Evolutionary conservation across 2,329 filamentous ascomycete species (phyloP), one percentile per base, ranked within the genome.

Genomic region (Penicillium sp.): DNA sequence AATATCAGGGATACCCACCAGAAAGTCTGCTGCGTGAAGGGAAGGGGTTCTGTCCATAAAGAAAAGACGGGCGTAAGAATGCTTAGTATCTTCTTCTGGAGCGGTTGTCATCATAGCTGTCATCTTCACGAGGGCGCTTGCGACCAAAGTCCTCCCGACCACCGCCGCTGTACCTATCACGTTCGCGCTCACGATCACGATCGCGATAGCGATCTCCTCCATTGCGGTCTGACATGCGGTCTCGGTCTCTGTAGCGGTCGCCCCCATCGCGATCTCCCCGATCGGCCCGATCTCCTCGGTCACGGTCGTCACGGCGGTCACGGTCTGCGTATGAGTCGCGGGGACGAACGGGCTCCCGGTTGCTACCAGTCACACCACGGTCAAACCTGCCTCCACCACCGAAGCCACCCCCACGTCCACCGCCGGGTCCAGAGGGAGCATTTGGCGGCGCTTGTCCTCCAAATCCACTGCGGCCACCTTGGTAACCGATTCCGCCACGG

Each of bases 261-360:
- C 50, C 50, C 19, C 83, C 81, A 73, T 88, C 86, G 69, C 87
- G 70, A 53, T 79, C 77, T 55, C 78, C 50, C 2, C 50, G 36
- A 36, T 52, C 50, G 10, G 19, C 50, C 7, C 50, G 50, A 11
- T 52, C 50, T 69, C 50, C 51, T 22, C 83, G 81, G 73, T 88
- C 86, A 69, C 87, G 70, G 55, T 79, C 77, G 56, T 77, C 77
- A 39, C 78, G 68, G 56, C 80, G 69, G 56, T 78, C 76, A 56
- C 78, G 77, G 58, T 79, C 72, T 43, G 73, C 82, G 76, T 85
- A 84, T 67, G 82, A 82, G 74, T 88, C 86, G 69, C 87, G 78
- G 54, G 87, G 86, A 70, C 89, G 88, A 73, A 95, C 86, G 61
- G 91, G 91, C 75, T 96, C 92, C 77, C 89, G 89, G 78, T 96